phyloP scores from a whole-genome alignment of 345 rosid genomes.

The Sapria himalayana region DNA sequence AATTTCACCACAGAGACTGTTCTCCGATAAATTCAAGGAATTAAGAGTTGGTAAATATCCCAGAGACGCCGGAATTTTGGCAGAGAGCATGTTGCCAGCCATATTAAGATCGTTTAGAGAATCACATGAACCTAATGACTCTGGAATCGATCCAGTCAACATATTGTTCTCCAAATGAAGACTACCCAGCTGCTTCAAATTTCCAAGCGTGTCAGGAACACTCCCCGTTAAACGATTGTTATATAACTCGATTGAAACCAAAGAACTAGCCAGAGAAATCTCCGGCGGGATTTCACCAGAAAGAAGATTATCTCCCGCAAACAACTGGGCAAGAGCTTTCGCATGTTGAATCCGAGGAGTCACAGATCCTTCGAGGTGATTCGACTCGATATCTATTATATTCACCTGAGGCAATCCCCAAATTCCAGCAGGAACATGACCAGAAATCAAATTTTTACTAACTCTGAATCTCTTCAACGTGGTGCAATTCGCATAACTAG shows the following conservation, averaged over 20 bases:
- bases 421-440: conserved; percentile 49
- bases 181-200: conserved; percentile 27
- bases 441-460: conserved; percentile 37
- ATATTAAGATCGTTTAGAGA: conserved; percentile 42
- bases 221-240: conserved; percentile 43
- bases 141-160: conserved; percentile 42
- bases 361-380: conserved; percentile 40
- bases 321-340: conserved; percentile 24
- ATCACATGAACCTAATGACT: conserved; percentile 35
- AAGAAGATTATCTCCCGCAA: conserved; percentile 28
- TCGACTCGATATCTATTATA: conserved; percentile 41
- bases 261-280: conserved; percentile 24
- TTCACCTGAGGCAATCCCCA: conserved; percentile 57
- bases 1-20: conserved; percentile 42
- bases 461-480: conserved; percentile 55
- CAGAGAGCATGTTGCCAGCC: conserved; percentile 47
- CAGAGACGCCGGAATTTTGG: conserved; percentile 40
- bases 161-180: conserved; percentile 40
- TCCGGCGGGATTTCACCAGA: conserved; percentile 57
- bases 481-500: conserved; percentile 33
- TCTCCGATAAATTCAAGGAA: conserved; percentile 48
- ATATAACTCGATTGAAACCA: conserved; percentile 27
- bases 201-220: conserved; percentile 35
- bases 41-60: conserved; percentile 52
- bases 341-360: conserved; percentile 38